phyloP scores from a whole-genome alignment of 768 basidiomycete species.

The Leccinum truebloodii region DNA sequence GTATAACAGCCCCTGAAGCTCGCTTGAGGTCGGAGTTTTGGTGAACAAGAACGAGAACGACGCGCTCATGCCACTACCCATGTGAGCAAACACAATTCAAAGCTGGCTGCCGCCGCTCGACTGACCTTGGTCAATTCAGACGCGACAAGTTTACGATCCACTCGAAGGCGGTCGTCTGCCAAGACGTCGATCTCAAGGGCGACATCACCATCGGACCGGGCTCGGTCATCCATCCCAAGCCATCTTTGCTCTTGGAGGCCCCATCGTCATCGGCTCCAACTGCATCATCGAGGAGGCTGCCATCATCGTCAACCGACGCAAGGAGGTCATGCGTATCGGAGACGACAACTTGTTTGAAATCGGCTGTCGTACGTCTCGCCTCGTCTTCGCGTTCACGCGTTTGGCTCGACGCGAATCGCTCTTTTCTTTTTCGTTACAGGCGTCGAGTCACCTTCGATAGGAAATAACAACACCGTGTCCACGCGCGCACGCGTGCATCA shows the following conservation, averaged over 20 bases:
- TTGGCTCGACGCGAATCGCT: not conserved
- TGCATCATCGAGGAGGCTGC: slow-evolving; percentile 93
- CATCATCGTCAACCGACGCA: slow-evolving; percentile 87
- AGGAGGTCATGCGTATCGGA: slow-evolving; percentile 90
- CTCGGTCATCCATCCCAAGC: slow-evolving; percentile 92
- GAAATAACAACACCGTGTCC: slow-evolving; percentile 83
- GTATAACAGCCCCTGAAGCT: not conserved
- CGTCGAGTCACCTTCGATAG: slow-evolving; percentile 83
- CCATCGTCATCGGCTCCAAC: slow-evolving; percentile 84
- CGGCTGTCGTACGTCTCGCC: slow-evolving; percentile 70
- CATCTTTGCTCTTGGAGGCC: slow-evolving; percentile 87
- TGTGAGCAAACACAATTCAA: slow-evolving; percentile 21
- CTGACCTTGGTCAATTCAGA: slow-evolving; percentile 39
- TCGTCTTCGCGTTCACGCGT: not conserved
- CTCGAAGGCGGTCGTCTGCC: slow-evolving; percentile 86
- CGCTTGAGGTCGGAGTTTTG: not conserved
- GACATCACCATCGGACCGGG: slow-evolving; percentile 92
- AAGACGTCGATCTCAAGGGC: slow-evolving; percentile 93
- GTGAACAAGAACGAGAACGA: not conserved
- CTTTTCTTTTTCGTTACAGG: slow-evolving; percentile 46
- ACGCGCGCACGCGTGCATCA: slow-evolving; percentile 84
- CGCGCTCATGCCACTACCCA: slow-evolving; percentile 26
- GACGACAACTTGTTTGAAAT: slow-evolving; percentile 95
- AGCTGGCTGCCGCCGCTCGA: not conserved
- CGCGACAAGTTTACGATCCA: slow-evolving; percentile 90